Base-by-base conservation (phyloP, 768 basidiomycete species). In the Hysterangium stoloniferum region DNA sequence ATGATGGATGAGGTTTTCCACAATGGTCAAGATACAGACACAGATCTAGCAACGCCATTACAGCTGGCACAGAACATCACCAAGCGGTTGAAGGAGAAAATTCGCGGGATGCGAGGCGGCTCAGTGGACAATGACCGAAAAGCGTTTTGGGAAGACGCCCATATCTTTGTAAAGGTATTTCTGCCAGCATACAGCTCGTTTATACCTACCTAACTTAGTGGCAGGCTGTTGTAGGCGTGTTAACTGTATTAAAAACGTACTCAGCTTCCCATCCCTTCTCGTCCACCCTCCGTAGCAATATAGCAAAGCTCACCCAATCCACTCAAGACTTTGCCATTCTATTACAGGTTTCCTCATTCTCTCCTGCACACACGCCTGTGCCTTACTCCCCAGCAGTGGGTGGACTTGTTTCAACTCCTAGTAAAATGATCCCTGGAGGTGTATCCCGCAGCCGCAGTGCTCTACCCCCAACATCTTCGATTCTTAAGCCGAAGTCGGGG, bases 271-370 rank as follows among this genome's bases (percentile, higher is more conserved):
- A 77, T 53, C 71, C 76, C n/a, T 76, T 82, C 43, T 76, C 79
- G 13, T 66, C 78, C 4, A 65, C 72, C 29, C 70, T 94, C 36
- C 78, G 86, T 53, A 75, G 71, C 48, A 80, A 82, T 59, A 81
- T 91, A 70, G 77, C 83, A 34, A 77, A 78, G 55, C 73, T 96
- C 51, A 87, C 84, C 19, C 85, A 87, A 58, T 77, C 83, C 11
- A 90, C 91, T 9, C 83, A 94, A 64, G 89, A 89, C 63, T 86
- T 92, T 58, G 82, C 87, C 43, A 87, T 90, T 56, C 71, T 95
- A 42, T 70, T 94, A 15, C 87, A 90, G 59, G 84, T 91, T 41
- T 90, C 91, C 6, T 88, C 86, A 0, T 80, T 87, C 57, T 78
- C 88, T 36, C 77, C 82, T 8, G 66, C 76, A 3, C 62, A 76